A percentile compares a stretch with the other conserved stretches of the same genome.
Evolutionary conservation across 2,329 filamentous ascomycete species (phyloP).

Genomic region (Epichloe hybrida): DNA sequence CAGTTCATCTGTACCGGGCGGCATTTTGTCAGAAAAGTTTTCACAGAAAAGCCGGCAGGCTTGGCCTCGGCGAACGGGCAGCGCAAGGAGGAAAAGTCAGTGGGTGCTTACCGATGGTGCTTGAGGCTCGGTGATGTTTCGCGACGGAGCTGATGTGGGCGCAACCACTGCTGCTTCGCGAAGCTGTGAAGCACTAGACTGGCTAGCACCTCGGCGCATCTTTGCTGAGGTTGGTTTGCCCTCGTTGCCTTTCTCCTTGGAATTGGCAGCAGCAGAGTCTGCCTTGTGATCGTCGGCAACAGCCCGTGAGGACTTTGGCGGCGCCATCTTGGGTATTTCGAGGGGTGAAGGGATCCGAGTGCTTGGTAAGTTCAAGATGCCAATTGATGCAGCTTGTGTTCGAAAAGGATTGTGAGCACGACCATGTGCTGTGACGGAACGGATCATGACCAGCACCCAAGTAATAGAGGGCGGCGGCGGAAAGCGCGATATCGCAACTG

Average conservation of each 20-base stretch:
- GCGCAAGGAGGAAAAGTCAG: constrained; percentile 3
- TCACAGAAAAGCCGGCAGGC: not conserved
- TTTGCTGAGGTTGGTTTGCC: constrained; percentile 34
- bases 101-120: constrained; percentile 21
- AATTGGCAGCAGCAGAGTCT: constrained; percentile 21
- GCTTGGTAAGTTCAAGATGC: not conserved
- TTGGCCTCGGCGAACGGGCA: not conserved
- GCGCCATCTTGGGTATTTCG: constrained; percentile 23
- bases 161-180: constrained; percentile 19
- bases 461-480: not conserved
- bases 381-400: not conserved
- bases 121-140: constrained; percentile 15
- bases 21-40: constrained; percentile 5
- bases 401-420: not conserved
- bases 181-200: constrained; percentile 31
- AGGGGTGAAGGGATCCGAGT: not conserved
- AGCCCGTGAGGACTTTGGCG: constrained; percentile 31
- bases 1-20: constrained; percentile 40
- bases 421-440: not conserved
- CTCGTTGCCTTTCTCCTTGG: constrained; percentile 30
- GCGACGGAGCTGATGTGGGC: constrained; percentile 19
- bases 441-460: not conserved
- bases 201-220: constrained; percentile 41
- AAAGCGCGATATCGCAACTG: not conserved
- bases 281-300: constrained; percentile 32